Percentiles rank a stretch among this genome's conserved stretches.
Evolutionary conservation across 306 rosid genomes (phyloP).

Genomic region (Cicer judaicum): DNA sequence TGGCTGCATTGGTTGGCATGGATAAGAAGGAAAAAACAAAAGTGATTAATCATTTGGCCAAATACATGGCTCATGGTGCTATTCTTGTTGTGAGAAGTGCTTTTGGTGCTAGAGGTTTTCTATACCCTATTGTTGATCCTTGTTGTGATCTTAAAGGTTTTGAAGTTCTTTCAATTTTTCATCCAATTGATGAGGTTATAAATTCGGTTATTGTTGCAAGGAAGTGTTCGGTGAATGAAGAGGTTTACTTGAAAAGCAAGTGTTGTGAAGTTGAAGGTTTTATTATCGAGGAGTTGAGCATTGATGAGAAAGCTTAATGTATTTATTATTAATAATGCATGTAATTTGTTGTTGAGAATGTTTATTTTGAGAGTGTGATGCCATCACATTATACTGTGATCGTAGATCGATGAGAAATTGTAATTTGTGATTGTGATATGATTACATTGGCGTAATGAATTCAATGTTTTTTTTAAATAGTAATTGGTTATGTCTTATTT

Average conservation of each 20-base stretch:
- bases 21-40: conserved; percentile 55
- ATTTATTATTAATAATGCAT: neutral
- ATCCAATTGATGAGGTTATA: conserved; percentile 73
- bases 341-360: neutral
- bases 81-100: conserved; percentile 77
- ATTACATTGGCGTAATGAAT: too few relatives aligned
- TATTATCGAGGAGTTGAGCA: conserved; percentile 41
- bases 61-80: conserved; percentile 69
- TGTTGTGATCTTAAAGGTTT: conserved; percentile 61
- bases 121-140: conserved; percentile 72
- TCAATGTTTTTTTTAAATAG: too few relatives aligned
- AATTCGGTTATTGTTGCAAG: conserved; percentile 73
- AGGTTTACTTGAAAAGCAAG: conserved; percentile 36
- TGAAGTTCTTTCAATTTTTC: conserved; percentile 73
- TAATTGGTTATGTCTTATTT: too few relatives aligned
- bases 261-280: conserved; percentile 42
- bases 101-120: conserved; percentile 70
- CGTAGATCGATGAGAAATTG: neutral
- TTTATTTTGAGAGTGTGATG: neutral
- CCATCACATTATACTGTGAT: neutral
- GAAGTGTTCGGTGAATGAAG: conserved; percentile 37
- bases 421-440: neutral
- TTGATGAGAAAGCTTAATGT: conserved; percentile 34
- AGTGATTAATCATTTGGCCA: conserved; percentile 62
- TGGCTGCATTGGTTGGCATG: conserved; percentile 83